Evolutionary conservation across 495 filamentous ascomycete genomes (phyloP), one percentile per base, ranked within the genome.

Genomic region (Xylaria grammica): DNA sequence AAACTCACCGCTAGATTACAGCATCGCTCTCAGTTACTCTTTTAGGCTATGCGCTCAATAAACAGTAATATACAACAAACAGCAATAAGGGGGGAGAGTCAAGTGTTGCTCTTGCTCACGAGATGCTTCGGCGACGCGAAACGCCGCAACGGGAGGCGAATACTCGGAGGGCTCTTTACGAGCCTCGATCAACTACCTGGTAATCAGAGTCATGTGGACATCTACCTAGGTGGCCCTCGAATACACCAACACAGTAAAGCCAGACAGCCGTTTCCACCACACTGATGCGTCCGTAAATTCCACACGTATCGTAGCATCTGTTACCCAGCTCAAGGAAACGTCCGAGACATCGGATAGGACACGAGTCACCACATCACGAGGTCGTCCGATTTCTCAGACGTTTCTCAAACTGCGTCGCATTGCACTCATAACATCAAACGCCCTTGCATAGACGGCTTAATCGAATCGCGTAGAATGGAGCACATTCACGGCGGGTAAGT

Each of bases 321-420:
- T 17, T 45, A n/a, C 26, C 60, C 60, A 55, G 56, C 40, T 44
- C 34, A 48, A 48, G 49, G 50, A 55, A 55, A 45, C 27, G 51
- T 17, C 60, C 51, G 60, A 63, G 60, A 63, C 60, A 63, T 63
- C 8, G 36, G 50, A 51, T 50, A 44, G 30, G 26, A 53, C 29
- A 55, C 36, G 34, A 56, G 20, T 29, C 15, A 40, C 1, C 30
- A 20, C 30, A 44, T 38, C 42, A 63, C 60, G 60, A 63, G 50
- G 60, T 54, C 60, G 50, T 63, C 60, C 19, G 50, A 46, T 48
- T 24, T 63, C 50, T 48, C 60, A 63, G 60, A 48, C 60, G 50
- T 29, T 55, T 63, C 50, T 55, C 58, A 60, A 60, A 49, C 58
- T 51, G 34, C 36, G 26, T 52, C 44, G 17, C 59, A 62, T 62